These are phyloP conservation scores for Castanopsis chinensis DNA, from an alignment of 306 rosid genomes.

Conservation along the genomic window DNA sequence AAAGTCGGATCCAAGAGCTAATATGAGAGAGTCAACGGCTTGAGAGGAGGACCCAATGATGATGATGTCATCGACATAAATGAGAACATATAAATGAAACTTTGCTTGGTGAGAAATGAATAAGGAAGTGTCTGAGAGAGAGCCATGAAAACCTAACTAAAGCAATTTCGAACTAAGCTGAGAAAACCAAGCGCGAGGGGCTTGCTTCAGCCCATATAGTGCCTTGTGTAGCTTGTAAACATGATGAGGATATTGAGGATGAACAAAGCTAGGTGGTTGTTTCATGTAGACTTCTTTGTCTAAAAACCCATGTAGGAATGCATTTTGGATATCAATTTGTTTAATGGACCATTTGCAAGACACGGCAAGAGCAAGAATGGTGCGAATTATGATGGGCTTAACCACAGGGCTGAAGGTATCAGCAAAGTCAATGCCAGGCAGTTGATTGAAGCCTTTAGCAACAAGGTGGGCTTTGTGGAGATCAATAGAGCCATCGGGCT, in stretches of 20 bases:
- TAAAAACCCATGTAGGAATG: no score
- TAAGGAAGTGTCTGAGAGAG: no score
- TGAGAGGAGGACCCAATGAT: no score
- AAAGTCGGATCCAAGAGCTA: no score
- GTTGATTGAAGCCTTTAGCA: neutral
- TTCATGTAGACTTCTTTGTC: neutral
- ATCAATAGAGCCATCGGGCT: neutral
- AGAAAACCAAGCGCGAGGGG: neutral
- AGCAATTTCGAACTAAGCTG: no score
- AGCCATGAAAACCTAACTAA: no score
- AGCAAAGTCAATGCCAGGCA: neutral
- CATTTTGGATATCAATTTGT: neutral
- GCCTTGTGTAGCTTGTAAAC: neutral
- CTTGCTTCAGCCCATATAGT: neutral
- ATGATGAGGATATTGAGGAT: neutral
- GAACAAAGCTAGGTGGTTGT: neutral
- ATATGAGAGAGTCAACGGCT: no score
- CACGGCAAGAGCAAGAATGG: neutral
- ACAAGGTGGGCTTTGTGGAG: neutral
- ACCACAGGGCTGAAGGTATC: neutral
- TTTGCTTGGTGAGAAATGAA: no score
- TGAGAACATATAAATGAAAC: no score
- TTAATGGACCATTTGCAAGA: neutral
- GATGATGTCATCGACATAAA: no score
- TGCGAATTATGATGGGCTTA: neutral